phyloP scores from a whole-genome alignment of 805 yeast species.

The Candida sphagnicola region DNA sequence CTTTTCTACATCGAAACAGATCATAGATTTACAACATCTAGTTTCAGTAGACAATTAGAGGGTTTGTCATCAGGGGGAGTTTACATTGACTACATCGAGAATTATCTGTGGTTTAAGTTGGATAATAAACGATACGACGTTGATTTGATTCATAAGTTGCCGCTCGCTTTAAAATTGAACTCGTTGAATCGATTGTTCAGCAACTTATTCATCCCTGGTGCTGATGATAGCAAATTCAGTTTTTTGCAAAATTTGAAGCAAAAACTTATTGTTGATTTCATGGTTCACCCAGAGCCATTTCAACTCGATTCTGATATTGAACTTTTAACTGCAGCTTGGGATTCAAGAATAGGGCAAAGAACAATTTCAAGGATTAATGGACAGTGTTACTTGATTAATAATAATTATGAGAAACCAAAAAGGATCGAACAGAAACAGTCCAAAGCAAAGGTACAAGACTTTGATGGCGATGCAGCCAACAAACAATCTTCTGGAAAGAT shows the following conservation, averaged over 20 bases:
- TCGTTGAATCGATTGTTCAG: slow-evolving; percentile 8
- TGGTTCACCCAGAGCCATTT: background rate
- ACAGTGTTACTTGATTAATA: slow-evolving; percentile 1
- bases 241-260: background rate
- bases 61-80: background rate
- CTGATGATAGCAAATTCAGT: background rate
- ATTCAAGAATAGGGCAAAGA: slow-evolving; percentile 1
- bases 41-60: slow-evolving; percentile 3
- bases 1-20: slow-evolving; percentile 15
- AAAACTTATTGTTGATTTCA: slow-evolving; percentile 1
- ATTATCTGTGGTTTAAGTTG: slow-evolving; percentile 21
- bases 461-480: background rate
- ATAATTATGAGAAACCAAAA: background rate
- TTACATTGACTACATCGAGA: slow-evolving; percentile 10
- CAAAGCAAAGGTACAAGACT: background rate
- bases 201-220: background rate
- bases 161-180: slow-evolving; percentile 22
- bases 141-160: slow-evolving; percentile 14
- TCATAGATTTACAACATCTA: slow-evolving; percentile 2
- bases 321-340: background rate
- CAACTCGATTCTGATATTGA: background rate
- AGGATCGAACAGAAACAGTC: background rate
- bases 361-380: background rate
- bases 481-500: background rate
- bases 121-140: slow-evolving; percentile 8